Base-by-base conservation (phyloP, 495 filamentous ascomycete genomes). In the Trichoderma erinaceum region DNA sequence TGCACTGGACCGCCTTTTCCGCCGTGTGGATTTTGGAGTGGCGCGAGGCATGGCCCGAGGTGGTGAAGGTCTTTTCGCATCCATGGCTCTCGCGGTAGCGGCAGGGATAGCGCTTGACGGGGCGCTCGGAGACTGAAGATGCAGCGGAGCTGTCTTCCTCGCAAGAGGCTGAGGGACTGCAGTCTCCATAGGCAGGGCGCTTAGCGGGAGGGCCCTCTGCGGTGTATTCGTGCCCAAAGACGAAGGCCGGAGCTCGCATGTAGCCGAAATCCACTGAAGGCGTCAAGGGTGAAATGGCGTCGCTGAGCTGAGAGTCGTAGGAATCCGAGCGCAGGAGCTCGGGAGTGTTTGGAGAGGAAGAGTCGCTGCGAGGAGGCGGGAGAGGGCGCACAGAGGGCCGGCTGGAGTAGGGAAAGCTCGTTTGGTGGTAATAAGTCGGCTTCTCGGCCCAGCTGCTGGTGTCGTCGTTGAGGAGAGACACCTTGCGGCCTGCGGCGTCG, bases 11-110 rank as follows among this genome's bases (percentile, higher is more conserved):
- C 61, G 89, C 92, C 79, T 98, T 98, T 80, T 97, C 92, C 27
- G 92, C 94, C 0, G 93, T 97, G 78, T 98, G 94, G 74, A 97
- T 97, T 75, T 97, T 96, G 66, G 92, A 93, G 74, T 98, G 94
- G 10, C 94, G 88, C n/a, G 94, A 93, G 2, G 95, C 92, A 74
- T 98, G 94, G 61, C 94, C 94, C 0, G 95, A 97, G 0, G 94
- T 98, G 58, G 94, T 97, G 77, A 98, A 98, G 0, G 90, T 92
- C 71, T 91, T 91, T 38, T 85, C 81, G 76, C 91, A 95, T 15
- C 85, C 82, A 73, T 90, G 89, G 21, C 81, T 83, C 35, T 87
- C 83, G 41, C 86, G 84, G 71, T 78, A 87, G 21, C 88, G 85
- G 72, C 89, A 90, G 0, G 87, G 86, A 69, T 87, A 90, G 41